Conservation (phyloP, 31 red algal genomes). For the Porphyra umbilicalis region DNA sequence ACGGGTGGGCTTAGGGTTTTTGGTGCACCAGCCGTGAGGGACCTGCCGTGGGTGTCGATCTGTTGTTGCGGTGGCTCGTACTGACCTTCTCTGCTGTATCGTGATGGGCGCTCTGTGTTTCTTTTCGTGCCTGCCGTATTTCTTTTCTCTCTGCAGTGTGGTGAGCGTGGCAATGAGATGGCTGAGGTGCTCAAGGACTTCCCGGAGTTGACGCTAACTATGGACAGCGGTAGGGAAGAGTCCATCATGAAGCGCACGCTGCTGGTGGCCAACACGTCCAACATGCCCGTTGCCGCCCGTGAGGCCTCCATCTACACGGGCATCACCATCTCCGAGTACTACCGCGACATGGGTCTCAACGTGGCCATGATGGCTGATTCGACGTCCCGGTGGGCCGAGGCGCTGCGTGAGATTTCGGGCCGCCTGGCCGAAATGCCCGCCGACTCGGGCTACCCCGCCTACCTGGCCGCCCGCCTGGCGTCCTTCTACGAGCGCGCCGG, state of each 20-base stretch:
- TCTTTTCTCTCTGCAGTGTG: constrained; percentile 22
- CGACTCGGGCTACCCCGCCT: constrained; percentile 96
- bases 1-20: no score
- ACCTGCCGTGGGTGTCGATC: no score
- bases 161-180: constrained; percentile 99
- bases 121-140: no score
- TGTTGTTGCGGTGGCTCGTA: background rate
- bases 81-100: no score
- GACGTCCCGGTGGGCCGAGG: constrained; percentile 98
- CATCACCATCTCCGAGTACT: constrained; percentile 99
- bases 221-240: constrained; percentile 64
- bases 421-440: constrained; percentile 99
- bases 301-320: constrained; percentile 99
- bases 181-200: constrained; percentile 99
- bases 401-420: constrained; percentile 97
- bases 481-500: constrained; percentile 99
- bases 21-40: no score
- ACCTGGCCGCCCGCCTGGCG: constrained; percentile 91
- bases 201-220: constrained; percentile 88
- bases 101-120: background rate
- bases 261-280: constrained; percentile 96
- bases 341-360: constrained; percentile 97
- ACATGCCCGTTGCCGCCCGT: constrained; percentile 99
- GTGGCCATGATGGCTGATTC: constrained; percentile 99
- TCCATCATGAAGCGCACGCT: constrained; percentile 98